These are phyloP conservation scores for Solanum lycopersicoides DNA, from an alignment of 257 asterid genomes.

Conservation along the genomic window DNA sequence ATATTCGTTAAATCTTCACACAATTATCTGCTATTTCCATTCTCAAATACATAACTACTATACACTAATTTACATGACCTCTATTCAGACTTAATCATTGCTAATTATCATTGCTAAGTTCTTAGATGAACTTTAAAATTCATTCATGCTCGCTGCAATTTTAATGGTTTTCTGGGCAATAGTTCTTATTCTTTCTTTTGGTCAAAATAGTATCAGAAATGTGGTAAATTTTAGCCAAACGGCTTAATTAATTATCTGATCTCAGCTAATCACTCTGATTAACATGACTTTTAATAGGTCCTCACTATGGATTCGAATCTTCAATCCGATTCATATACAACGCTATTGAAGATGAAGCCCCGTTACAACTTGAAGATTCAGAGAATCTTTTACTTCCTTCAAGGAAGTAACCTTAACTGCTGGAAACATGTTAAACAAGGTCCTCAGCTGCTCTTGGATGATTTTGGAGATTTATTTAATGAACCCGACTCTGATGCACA, in stretches of 20 bases:
- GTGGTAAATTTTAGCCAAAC: neutral
- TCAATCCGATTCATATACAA: conserved; percentile 18
- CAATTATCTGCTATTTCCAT: neutral
- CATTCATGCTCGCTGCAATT: neutral
- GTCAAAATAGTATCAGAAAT: neutral
- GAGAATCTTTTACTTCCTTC: neutral
- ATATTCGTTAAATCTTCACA: too few relatives aligned
- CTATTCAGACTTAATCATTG: neutral
- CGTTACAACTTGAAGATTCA: neutral
- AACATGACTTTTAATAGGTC: neutral
- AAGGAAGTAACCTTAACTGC: neutral
- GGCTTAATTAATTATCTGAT: too few relatives aligned
- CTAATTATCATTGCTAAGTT: neutral
- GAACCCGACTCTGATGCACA: neutral
- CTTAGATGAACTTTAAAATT: too few relatives aligned
- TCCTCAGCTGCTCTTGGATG: neutral
- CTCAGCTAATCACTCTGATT: too few relatives aligned
- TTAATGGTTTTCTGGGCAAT: neutral
- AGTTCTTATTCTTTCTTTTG: neutral
- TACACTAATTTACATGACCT: neutral
- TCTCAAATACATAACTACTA: neutral
- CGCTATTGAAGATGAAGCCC: conserved; percentile 10
- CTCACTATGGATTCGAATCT: conserved; percentile 13
- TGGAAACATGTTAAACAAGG: neutral
- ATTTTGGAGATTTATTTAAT: neutral